Base-by-base conservation (phyloP, 2,329 filamentous ascomycete genomes). In the Fusarium agapanthi region DNA sequence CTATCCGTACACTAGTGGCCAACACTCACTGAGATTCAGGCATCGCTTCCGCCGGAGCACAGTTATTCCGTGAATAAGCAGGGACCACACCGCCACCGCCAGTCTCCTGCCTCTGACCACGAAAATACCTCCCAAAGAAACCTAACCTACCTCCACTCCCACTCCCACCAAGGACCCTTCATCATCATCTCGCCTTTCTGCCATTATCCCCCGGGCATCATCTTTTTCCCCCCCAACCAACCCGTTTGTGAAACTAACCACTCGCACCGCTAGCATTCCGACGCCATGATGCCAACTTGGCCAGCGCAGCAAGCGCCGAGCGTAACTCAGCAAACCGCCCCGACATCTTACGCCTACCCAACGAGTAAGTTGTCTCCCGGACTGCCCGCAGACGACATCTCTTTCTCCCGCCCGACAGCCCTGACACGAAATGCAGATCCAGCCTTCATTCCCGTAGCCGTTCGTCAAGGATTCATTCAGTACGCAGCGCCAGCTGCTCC, bases 391-490 rank as follows among this genome's bases (percentile, higher is more conserved):
- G 55, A 47, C 50, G 34, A 32, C 14, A 22, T 38, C 38, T 8
- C 34, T 13, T 24, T 35, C 22, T 18, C 41, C 47, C 5, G 24
- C 18, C 20, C 50, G 40, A 38, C 38, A 41, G 64, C 54, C 30
- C 79, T 83, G 70, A 82, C 69, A 38, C 38, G 18, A n/a, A 40
- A 35, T 12, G n/a, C 62, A 82, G 84, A 85, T 72, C 86, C 88
- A 76, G 89, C 89, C 67, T 91, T 88, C 76, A 90, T 88, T 67
- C 83, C 88, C 72, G 89, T 91, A 71, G 85, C 88, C 81, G 88
- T 90, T 77, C 89, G 89, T 75, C 89, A 89, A 81, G 87, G 84
- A 74, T 88, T 91, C 79, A 83, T 84, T 78, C 82, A 86, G 75
- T 85, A 83, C 75, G 72, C 78, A 59, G 78, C 81, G 69, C 79